phyloP scores from a whole-genome alignment of 1,284 basidiomycete genomes.

The Cutaneotrichosporon spelunceum region DNA sequence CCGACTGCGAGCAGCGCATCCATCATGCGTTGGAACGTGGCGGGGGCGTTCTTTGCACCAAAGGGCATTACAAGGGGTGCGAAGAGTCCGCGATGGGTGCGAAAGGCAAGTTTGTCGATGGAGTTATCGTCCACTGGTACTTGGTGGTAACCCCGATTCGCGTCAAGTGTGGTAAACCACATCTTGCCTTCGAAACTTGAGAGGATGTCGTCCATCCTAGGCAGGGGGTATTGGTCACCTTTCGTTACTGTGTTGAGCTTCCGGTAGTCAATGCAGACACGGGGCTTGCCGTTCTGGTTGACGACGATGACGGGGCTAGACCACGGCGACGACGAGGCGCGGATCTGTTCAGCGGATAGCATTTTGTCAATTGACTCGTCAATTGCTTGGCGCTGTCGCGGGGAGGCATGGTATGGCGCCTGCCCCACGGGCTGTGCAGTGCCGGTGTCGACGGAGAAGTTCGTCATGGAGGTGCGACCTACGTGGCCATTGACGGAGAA shows the following conservation, averaged over 20 bases:
- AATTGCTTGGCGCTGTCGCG: too few species aligned
- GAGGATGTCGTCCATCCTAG: neutral
- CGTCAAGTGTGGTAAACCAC: slow-evolving; percentile 3
- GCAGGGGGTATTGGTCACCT: slow-evolving; percentile 3
- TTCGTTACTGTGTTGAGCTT: neutral
- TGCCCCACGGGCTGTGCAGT: too few species aligned
- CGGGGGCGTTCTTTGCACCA: neutral
- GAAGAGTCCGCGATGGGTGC: neutral
- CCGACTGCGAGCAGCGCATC: neutral
- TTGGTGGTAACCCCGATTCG: neutral
- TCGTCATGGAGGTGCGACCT: too few species aligned
- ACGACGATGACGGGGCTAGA: neutral
- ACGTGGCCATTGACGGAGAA: too few species aligned
- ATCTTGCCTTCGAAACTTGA: neutral
- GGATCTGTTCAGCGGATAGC: too few species aligned
- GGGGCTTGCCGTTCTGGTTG: neutral
- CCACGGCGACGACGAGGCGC: neutral
- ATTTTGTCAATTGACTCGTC: too few species aligned
- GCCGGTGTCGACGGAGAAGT: too few species aligned
- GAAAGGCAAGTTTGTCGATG: neutral
- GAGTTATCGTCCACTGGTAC: neutral
- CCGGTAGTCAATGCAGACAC: neutral
- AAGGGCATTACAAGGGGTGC: neutral
- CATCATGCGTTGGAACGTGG: neutral
- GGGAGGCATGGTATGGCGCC: too few species aligned